These are phyloP conservation scores for Lachnellula occidentalis DNA, from an alignment of 2,329 filamentous ascomycete genomes.

Conservation along the genomic window DNA sequence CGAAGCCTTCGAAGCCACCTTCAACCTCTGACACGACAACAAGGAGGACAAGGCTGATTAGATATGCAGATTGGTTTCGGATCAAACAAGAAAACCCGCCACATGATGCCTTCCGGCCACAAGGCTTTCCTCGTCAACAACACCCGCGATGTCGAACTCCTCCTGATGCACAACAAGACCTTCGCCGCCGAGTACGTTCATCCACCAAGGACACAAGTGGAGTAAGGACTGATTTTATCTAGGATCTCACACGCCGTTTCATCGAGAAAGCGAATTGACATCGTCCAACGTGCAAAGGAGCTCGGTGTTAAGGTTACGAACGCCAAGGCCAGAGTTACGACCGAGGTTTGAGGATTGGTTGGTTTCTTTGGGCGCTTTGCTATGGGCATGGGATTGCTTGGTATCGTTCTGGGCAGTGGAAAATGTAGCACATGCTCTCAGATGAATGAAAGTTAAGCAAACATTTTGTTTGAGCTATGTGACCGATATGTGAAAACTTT, in stretches of 20 bases:
- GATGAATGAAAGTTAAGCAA: constrained; percentile 29
- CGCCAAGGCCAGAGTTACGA: constrained; percentile 97
- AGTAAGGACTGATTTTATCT: constrained; percentile 33
- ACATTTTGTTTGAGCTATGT: neutral
- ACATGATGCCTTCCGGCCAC: constrained; percentile 98
- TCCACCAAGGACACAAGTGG: neutral
- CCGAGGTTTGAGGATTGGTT: constrained; percentile 62
- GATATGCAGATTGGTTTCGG: constrained; percentile 83
- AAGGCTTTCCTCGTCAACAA: constrained; percentile 99
- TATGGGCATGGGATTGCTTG: constrained; percentile 30
- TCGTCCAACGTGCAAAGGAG: constrained; percentile 95
- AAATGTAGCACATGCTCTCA: constrained; percentile 30
- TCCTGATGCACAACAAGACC: constrained; percentile 99
- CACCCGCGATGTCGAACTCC: constrained; percentile 88
- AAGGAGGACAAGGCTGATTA: constrained; percentile 20
- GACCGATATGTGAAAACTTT: neutral
- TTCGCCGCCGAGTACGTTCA: constrained; percentile 91
- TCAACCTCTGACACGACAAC: constrained; percentile 3
- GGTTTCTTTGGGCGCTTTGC: constrained; percentile 29
- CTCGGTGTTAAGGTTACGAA: constrained; percentile 99
- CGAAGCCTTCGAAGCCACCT: neutral
- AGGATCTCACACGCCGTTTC: constrained; percentile 98
- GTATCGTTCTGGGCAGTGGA: constrained; percentile 28
- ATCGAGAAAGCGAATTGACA: constrained; percentile 97
- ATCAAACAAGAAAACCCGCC: constrained; percentile 98